Evolutionary conservation across 139 green algal species (phyloP), one percentile per base, ranked within the genome.

Genomic region (Mesostigma viride): DNA sequence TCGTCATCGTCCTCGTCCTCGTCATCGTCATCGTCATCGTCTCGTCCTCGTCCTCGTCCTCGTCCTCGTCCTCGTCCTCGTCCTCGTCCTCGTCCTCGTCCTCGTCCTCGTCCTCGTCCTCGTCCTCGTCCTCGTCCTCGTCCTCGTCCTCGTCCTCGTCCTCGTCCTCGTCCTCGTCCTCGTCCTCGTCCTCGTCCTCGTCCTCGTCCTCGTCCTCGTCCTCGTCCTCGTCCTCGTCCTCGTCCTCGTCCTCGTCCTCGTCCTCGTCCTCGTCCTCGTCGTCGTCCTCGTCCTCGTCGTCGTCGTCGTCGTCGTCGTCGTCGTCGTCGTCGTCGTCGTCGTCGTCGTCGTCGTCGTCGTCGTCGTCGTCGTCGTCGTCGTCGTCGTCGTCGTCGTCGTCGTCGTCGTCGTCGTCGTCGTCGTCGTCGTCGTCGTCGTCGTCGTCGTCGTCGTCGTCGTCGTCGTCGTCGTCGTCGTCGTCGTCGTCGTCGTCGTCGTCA

Each of bases 121-220:
- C 59, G 3, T 66, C 59, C 59, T 45, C 59, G 30, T 47, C 59
- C 59, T 66, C 59, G 31, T 66, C 31, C 6, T 51, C 59, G 17
- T 66, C 31, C 4, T 66, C 33, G 5, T 66, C 31, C 31, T 66
- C 59, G 28, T 66, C 31, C 3, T 66, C 59, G 0, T 66, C 31
- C 14, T 66, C 59, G 6, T 47, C 30, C 31, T 47, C 59, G 14
- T 47, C 30, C 59, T 47, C 30, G 22, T 66, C 31, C 20, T 48
- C 22, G 3, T 64, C 58, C 30, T 64, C 58, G 24, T 64, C 58
- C 28, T 33, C 56, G 17, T 35, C 24, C 3, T 2, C 56, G 24
- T 20, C 56, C 28, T 36, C 27, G 1, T 17, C 22, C 28, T 35
- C n/a, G 17, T 17, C 28, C 14, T 28, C 17, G 32, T 1, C 1